Evolutionary conservation across 1,139 yeast species (phyloP), one percentile per base, ranked within the genome.

Genomic region (Geotrichum europaeum): DNA sequence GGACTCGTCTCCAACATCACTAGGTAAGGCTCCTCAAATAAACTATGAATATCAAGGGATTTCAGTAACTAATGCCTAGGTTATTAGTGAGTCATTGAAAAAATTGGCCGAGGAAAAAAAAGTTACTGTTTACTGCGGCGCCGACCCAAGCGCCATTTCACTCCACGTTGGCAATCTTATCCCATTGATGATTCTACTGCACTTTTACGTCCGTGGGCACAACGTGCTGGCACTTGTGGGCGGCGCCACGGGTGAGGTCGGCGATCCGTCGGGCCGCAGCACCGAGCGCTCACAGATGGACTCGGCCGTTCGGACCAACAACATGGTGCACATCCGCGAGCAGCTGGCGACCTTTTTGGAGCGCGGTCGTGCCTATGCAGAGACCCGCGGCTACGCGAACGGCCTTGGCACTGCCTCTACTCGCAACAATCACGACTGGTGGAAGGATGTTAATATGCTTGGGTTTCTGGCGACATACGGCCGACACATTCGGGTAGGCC

Each of bases 231-330:
- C 95, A 0, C 73, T 95, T 15, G 61, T 94, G 7, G 99, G 99
- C 10, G 99, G 98, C n/a, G 99, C 98, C 10, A 94, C 99, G 0
- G 98, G 97, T 3, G 83, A 84, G 18, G 96, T 94, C 1, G 99
- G 99, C 5, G 99, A 94, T 72, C 99, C 99, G 1, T 89, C 97
- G 62, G 99, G 99, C 0, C 79, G 97, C 67, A 76, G 80, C 1
- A 83, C 91, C 0, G 98, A 90, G 69, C 79, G 99, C 62, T 72
- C 76, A 3, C 78, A 75, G 12, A 79, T 92, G 76, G 84, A 78
- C 15, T 78, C 77, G 1, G 71, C 75, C 1, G 80, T 78, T 20
- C 77, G 96, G 59, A 68, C 76, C 49, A 73, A 73, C n/a, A 94
- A 94, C 71, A 84, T 89, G 15, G 66, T 66, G 0, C 75, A 76